A percentile compares a stretch with the other conserved stretches of the same genome.
These are phyloP conservation scores for Rhodotorula sphaerocarpa DNA, from an alignment of 768 basidiomycete species.

Conservation along the genomic window DNA sequence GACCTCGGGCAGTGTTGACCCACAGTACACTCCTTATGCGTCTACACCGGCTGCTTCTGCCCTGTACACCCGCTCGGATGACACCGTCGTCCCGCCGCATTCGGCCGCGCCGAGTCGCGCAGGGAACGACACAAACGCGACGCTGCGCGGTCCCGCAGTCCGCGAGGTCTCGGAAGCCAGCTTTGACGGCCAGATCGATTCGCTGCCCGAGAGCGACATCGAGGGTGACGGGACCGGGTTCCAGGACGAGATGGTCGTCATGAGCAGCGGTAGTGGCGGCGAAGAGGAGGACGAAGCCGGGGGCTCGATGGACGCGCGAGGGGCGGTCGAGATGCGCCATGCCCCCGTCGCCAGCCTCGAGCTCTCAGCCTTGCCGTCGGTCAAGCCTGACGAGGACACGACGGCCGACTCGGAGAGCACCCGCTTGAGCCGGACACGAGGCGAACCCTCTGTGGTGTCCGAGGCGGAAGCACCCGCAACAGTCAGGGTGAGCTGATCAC, in stretches of 20 bases:
- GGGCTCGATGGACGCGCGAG: no score
- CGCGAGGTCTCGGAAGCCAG: not conserved
- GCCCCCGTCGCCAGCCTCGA: not conserved
- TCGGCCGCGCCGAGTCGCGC: not conserved
- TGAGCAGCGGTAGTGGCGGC: constrained; percentile 13
- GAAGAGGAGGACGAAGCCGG: not conserved
- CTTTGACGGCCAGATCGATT: not conserved
- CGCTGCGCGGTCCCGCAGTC: not conserved
- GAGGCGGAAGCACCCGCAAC: not conserved
- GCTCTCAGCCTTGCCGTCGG: not conserved
- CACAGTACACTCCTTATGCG: constrained; percentile 9
- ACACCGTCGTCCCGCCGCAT: constrained; percentile 12
- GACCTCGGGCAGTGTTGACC: not conserved
- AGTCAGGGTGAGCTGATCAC: not conserved
- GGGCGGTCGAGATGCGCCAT: not conserved
- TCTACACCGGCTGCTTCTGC: constrained; percentile 16
- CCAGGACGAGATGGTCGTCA: constrained; percentile 28
- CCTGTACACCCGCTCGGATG: constrained; percentile 2
- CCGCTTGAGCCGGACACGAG: not conserved
- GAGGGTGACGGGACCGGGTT: not conserved
- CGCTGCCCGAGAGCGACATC: constrained; percentile 11
- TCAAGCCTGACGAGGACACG: not conserved
- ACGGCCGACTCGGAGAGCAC: not conserved
- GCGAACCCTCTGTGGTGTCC: not conserved
- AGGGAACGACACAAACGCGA: constrained; percentile 20